Evolutionary conservation across 78 protist genomes (phyloP).

Genomic region (Dictyostelium firmibasis): DNA sequence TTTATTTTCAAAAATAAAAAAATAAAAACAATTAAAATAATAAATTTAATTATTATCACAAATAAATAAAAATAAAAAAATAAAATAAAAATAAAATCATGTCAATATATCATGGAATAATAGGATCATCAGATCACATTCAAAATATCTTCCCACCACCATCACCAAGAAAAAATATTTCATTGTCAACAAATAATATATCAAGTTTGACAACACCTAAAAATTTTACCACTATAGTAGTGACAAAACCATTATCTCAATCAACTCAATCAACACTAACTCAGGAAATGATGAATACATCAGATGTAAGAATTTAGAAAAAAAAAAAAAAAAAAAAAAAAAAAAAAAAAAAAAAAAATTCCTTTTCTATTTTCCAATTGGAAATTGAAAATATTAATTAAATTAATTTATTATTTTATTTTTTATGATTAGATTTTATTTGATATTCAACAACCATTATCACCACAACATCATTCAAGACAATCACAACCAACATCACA

Average conservation of each 20-base stretch:
- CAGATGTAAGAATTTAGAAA: neutral
- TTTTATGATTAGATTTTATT: neutral
- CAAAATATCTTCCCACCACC: slow-evolving; percentile 1
- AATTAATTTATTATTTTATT: neutral
- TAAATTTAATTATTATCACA: neutral
- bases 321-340: neutral
- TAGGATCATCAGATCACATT: slow-evolving; percentile 16
- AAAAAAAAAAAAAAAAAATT: too few relatives aligned
- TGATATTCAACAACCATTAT: slow-evolving; percentile 1
- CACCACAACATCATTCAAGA: neutral
- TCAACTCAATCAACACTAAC: neutral
- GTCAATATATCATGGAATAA: slow-evolving; percentile 14
- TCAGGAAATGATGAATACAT: neutral
- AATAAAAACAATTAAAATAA: neutral
- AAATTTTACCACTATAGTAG: neutral
- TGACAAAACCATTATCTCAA: slow-evolving; percentile 5
- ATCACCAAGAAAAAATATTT: neutral
- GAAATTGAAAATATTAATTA: too few relatives aligned
- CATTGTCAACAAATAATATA: neutral
- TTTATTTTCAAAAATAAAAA: neutral
- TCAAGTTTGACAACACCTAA: neutral
- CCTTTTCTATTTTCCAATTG: too few relatives aligned
- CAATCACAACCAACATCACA: neutral
- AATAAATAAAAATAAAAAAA: neutral
- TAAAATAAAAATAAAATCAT: neutral